Percentiles rank a stretch among this genome's conserved stretches.
Evolutionary conservation across 306 rosid species (phyloP).

Genomic region (Citrullus colocynthis): DNA sequence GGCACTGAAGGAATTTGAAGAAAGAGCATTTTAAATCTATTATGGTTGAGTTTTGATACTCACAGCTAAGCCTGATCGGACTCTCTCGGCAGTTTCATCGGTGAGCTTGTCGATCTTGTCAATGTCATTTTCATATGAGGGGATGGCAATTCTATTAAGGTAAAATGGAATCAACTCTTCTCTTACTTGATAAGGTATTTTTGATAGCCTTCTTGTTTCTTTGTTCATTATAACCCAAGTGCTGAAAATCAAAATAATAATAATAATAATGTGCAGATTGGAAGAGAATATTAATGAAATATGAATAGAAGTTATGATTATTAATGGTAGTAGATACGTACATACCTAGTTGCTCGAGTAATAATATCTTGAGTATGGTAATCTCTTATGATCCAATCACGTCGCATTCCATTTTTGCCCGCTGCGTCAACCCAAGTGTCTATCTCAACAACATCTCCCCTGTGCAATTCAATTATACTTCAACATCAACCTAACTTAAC

Average conservation of each 20-base stretch:
- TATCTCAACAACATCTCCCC: constrained; percentile 90
- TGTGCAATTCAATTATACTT: not conserved
- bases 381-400: constrained; percentile 90
- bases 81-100: constrained; percentile 52
- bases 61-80: constrained; percentile 72
- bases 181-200: constrained; percentile 70
- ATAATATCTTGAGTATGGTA: constrained; percentile 53
- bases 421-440: constrained; percentile 95
- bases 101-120: constrained; percentile 65
- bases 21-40: not conserved
- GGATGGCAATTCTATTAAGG: constrained; percentile 41
- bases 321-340: too few relatives aligned
- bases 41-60: constrained; percentile 4
- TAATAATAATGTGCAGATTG: too few relatives aligned
- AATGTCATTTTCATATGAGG: constrained; percentile 33
- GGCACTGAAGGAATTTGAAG: not conserved
- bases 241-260: constrained; percentile 12
- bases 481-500: too few relatives aligned
- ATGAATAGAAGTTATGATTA: not conserved
- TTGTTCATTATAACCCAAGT: constrained; percentile 93
- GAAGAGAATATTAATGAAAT: too few relatives aligned
- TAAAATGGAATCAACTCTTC: constrained; percentile 66
- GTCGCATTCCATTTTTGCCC: constrained; percentile 89
- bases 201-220: constrained; percentile 72
- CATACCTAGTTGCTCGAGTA: constrained; percentile 72